Conservation (phyloP, 2,329 filamentous ascomycete species). For the Cercospora citrullina region DNA sequence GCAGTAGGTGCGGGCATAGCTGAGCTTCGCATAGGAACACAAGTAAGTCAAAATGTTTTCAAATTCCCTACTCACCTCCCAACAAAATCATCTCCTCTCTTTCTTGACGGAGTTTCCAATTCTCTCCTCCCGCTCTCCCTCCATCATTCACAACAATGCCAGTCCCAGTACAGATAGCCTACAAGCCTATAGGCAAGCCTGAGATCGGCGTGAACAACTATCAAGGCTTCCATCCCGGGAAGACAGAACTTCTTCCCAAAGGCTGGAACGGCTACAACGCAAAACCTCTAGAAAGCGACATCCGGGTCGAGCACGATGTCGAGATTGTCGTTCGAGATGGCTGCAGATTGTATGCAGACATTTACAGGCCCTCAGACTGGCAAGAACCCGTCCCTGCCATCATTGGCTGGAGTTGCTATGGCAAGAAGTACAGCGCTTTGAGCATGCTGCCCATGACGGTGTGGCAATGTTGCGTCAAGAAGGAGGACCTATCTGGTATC, state of each 20-base stretch:
- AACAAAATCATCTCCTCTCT: not conserved
- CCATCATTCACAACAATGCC: slow-evolving; percentile 9
- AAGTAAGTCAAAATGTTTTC: not conserved
- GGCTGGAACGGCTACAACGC: slow-evolving; percentile 44
- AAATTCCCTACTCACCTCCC: not conserved
- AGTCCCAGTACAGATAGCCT: slow-evolving; percentile 22
- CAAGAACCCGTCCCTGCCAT: slow-evolving; percentile 45
- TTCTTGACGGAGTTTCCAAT: not conserved
- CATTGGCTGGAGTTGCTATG: slow-evolving; percentile 49
- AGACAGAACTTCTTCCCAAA: slow-evolving; percentile 42
- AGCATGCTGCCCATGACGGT: slow-evolving; percentile 43
- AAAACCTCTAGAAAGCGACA: slow-evolving; percentile 41
- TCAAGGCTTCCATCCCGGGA: slow-evolving; percentile 43
- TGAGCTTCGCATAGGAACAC: not conserved
- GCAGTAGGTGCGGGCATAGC: not conserved
- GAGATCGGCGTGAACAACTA: slow-evolving; percentile 46
- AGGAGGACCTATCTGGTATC: slow-evolving; percentile 31
- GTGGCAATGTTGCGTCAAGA: slow-evolving; percentile 43
- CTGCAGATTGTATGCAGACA: slow-evolving; percentile 45
- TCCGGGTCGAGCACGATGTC: slow-evolving; percentile 50
- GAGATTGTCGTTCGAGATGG: slow-evolving; percentile 49
- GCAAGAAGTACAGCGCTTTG: slow-evolving; percentile 47
- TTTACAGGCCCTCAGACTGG: slow-evolving; percentile 45
- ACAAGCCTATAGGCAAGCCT: slow-evolving; percentile 39
- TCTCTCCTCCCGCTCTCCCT: not conserved